Evolutionary conservation across 768 basidiomycete species (phyloP).

Genomic region (Lactifluus volemus): DNA sequence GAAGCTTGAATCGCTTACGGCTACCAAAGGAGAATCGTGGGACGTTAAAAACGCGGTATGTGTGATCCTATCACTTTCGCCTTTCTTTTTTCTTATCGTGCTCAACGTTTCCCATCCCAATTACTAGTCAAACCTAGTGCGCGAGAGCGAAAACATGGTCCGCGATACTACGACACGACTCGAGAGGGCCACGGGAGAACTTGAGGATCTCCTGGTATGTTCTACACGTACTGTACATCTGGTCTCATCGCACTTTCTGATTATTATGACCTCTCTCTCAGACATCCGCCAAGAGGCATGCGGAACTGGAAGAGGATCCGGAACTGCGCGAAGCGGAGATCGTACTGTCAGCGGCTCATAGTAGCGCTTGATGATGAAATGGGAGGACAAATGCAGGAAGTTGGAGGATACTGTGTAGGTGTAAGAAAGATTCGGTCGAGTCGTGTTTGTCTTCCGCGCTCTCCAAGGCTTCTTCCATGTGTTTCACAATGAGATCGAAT

Average conservation of each 20-base stretch:
- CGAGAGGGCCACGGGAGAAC: constrained; percentile 51
- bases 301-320: constrained; percentile 29
- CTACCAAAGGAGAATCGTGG: constrained; percentile 57
- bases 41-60: constrained; percentile 68
- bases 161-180: constrained; percentile 53
- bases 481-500: no score
- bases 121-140: constrained; percentile 28
- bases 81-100: constrained; percentile 18
- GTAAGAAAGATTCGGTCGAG: no score
- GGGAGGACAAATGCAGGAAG: neutral
- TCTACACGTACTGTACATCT: neutral
- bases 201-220: constrained; percentile 63
- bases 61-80: neutral
- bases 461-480: no score
- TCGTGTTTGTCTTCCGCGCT: no score
- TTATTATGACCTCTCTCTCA: constrained; percentile 17
- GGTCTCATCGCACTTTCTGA: neutral
- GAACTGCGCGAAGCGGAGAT: constrained; percentile 43
- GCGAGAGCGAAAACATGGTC: constrained; percentile 80
- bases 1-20: constrained; percentile 52
- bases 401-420: neutral
- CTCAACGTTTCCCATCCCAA: neutral
- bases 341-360: constrained; percentile 33
- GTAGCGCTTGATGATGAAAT: neutral
- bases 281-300: constrained; percentile 38